Evolutionary conservation across 139 green algal species (phyloP), one percentile per base, ranked within the genome.

Genomic region (Zygnema cylindricum): DNA sequence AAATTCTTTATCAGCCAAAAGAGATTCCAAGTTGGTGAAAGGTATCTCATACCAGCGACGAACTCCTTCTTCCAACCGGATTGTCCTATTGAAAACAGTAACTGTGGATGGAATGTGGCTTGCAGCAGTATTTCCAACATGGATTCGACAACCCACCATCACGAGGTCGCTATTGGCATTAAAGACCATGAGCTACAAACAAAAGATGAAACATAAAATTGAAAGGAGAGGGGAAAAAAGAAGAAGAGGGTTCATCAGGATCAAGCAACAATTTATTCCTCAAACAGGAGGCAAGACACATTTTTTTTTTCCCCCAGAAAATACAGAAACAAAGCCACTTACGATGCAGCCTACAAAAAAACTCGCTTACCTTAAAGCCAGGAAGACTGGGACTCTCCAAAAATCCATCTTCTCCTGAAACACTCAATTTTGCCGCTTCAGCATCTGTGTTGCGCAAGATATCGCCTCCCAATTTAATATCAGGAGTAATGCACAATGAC

Each of bases 11-110:
- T 92, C 55, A n/a, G 86, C 73, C 0, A 39, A 35, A 23, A 93
- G 69, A 35, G 89, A 75, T 55, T 94, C 92, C 32, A 69, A 77
- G 16, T 41, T n/a, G 1, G 88, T 94, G 77, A 94, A 88, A 32
- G 89, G 92, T 16, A 94, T 36, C 38, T 91, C 89, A 57, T 94
- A 93, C 92, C 92, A 94, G 33, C 92, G 81, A 32, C 87, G 69
- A 36, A 43, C 25, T 69, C 86, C 87, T 41, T 91, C 86, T 21
- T 91, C 87, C 38, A 90, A 40, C 33, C 35, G 38, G 40, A 91
- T 33, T 7, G 32, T 87, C 40, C 87, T 33, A 40, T 91, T 41
- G 42, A 91, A 90, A 84, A 93, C 43, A n/a, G n/a, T 40, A 39
- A 93, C 30, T 49, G 90, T 75, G 36, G 40, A 71, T 33, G 90